A percentile compares a stretch with the other conserved stretches of the same genome.
These are phyloP conservation scores for Cyberlindnera xylosilytica DNA, from an alignment of 805 yeast genomes.

Conservation along the genomic window DNA sequence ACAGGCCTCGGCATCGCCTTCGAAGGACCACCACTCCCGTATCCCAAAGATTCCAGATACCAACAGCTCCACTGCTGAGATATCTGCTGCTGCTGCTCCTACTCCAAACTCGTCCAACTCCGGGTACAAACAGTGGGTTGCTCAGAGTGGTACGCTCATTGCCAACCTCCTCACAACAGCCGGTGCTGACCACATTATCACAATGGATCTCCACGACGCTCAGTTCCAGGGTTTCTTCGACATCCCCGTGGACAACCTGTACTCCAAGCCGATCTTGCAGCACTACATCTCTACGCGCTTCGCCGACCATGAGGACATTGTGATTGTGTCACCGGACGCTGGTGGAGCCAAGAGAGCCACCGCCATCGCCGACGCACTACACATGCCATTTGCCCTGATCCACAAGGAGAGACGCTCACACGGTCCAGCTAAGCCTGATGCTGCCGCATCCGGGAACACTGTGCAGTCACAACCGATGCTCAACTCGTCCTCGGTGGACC, in stretches of 20 bases:
- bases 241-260: conserved; percentile 91
- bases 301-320: conserved; percentile 79
- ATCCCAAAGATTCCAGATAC: conserved; percentile 35
- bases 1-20: conserved; percentile 2
- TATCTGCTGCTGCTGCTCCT: conserved; percentile 10
- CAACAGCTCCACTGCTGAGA: conserved; percentile 6
- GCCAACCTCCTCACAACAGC: conserved; percentile 86
- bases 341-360: conserved; percentile 99
- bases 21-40: conserved; percentile 4
- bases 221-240: conserved; percentile 98
- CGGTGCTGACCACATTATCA: conserved; percentile 94
- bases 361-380: conserved; percentile 85
- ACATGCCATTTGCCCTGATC: conserved; percentile 87
- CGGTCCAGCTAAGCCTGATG: conserved; percentile 29
- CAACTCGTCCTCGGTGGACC: conserved; percentile 3
- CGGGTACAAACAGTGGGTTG: conserved; percentile 92
- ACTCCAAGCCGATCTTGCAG: conserved; percentile 83
- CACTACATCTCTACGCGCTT: conserved; percentile 76
- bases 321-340: conserved; percentile 95
- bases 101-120: conserved; percentile 39
- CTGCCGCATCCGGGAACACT: no score
- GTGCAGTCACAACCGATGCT: conserved; percentile 17
- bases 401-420: conserved; percentile 83
- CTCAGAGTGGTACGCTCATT: conserved; percentile 89
- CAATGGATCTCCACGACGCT: conserved; percentile 97